Evolutionary conservation across 2,329 filamentous ascomycete genomes (phyloP).

Genomic region (Colletotrichum chlorophyti): DNA sequence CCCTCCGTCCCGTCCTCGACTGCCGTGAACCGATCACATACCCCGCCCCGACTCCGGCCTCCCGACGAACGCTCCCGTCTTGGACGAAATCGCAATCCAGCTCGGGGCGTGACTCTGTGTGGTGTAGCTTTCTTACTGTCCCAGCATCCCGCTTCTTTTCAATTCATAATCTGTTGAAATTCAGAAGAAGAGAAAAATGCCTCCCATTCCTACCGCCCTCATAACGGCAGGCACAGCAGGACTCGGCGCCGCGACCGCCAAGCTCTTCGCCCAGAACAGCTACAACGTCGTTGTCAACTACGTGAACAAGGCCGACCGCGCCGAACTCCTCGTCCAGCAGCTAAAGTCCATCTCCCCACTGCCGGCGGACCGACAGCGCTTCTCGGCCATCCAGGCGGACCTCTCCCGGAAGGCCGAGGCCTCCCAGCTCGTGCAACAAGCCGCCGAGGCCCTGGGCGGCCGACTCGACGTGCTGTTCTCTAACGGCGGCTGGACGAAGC

Average conservation of each 20-base stretch:
- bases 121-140: too few relatives aligned
- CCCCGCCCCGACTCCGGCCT: background rate
- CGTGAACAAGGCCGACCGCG: slow-evolving; percentile 59
- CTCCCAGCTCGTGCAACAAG: slow-evolving; percentile 62
- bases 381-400: slow-evolving; percentile 69
- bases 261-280: slow-evolving; percentile 67
- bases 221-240: slow-evolving; percentile 56
- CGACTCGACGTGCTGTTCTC: slow-evolving; percentile 80
- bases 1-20: background rate
- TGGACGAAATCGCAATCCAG: too few relatives aligned
- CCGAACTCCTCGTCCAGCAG: slow-evolving; percentile 58
- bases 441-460: slow-evolving; percentile 60
- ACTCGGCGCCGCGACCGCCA: slow-evolving; percentile 66
- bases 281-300: slow-evolving; percentile 74
- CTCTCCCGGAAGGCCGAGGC: slow-evolving; percentile 67
- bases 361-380: slow-evolving; percentile 35
- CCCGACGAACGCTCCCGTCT: background rate
- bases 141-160: background rate
- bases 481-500: slow-evolving; percentile 68
- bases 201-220: slow-evolving; percentile 27
- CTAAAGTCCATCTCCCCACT: slow-evolving; percentile 48
- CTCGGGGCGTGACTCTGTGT: too few relatives aligned
- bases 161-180: background rate
- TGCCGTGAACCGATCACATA: background rate
- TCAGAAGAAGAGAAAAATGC: background rate